Conservation (phyloP, 2,329 filamentous ascomycete species). For the Xylaria multiplex region DNA sequence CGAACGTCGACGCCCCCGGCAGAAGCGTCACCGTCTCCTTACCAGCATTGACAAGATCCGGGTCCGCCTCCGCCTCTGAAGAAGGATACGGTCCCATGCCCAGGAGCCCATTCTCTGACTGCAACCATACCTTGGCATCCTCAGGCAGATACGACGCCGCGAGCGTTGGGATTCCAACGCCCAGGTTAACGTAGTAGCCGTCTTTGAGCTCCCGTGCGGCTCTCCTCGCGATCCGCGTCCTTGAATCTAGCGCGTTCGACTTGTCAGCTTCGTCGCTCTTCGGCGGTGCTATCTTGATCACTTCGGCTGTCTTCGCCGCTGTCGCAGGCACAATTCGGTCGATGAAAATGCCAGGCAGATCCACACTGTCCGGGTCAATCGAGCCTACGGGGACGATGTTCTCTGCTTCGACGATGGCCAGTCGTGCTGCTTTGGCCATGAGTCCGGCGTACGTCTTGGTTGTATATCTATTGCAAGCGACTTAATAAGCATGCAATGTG, state of each 20-base stretch:
- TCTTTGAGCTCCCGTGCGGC: slow-evolving; percentile 84
- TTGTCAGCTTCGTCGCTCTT: slow-evolving; percentile 44
- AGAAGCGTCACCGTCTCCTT: slow-evolving; percentile 87
- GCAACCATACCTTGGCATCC: slow-evolving; percentile 79
- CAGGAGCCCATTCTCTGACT: slow-evolving; percentile 86
- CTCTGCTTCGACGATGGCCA: slow-evolving; percentile 86
- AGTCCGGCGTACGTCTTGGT: slow-evolving; percentile 79
- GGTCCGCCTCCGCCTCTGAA: slow-evolving; percentile 74
- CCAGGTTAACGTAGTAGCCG: slow-evolving; percentile 82
- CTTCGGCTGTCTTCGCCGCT: slow-evolving; percentile 76
- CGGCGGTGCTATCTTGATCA: slow-evolving; percentile 65
- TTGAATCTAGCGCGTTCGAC: slow-evolving; percentile 56
- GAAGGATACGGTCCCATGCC: slow-evolving; percentile 83
- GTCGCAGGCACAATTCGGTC: slow-evolving; percentile 82
- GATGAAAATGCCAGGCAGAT: slow-evolving; percentile 84
- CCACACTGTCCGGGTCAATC: slow-evolving; percentile 77
- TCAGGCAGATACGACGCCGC: slow-evolving; percentile 78
- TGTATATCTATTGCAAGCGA: slow-evolving; percentile 62
- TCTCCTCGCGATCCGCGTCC: slow-evolving; percentile 78
- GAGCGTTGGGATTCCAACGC: slow-evolving; percentile 88
- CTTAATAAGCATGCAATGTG: not conserved
- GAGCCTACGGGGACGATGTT: slow-evolving; percentile 80
- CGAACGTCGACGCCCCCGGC: slow-evolving; percentile 80
- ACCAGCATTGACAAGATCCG: slow-evolving; percentile 85
- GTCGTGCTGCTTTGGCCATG: slow-evolving; percentile 82